A percentile compares a stretch with the other conserved stretches of the same genome.
Conservation (phyloP, 345 rosid species). For the Garcia nutans region DNA sequence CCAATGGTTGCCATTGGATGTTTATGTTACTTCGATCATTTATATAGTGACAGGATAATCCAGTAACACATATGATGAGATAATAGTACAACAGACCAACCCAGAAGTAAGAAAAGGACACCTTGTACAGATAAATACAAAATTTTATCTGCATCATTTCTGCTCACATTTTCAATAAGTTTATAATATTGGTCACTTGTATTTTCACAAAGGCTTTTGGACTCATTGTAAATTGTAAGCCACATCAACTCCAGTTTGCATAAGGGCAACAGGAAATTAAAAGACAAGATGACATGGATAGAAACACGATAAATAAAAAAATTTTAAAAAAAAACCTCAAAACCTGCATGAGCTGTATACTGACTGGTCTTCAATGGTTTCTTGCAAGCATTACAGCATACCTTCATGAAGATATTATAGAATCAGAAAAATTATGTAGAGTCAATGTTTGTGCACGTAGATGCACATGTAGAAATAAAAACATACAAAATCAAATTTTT, state of each 20-base stretch:
- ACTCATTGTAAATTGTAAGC: neutral
- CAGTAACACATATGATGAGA: no score
- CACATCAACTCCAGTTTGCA: neutral
- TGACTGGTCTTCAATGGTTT: constrained; percentile 68
- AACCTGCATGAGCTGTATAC: constrained; percentile 66
- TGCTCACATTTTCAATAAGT: neutral
- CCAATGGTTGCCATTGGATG: neutral
- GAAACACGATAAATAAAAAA: neutral
- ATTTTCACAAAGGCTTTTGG: neutral
- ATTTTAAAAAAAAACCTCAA: constrained; percentile 22
- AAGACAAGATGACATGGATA: neutral
- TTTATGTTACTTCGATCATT: neutral
- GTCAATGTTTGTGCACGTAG: neutral
- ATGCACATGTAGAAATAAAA: neutral
- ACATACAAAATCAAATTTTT: neutral
- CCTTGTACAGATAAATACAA: neutral
- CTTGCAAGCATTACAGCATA: constrained; percentile 71
- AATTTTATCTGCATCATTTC: no score
- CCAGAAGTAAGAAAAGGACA: neutral
- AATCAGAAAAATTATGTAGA: constrained; percentile 9
- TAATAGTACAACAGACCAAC: neutral
- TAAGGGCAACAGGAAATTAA: neutral
- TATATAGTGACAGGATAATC: neutral
- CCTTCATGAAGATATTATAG: constrained; percentile 39
- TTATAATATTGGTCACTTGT: neutral